Evolutionary conservation across 2,329 filamentous ascomycete genomes (phyloP).

Genomic region (Neofusicoccum sp.): DNA sequence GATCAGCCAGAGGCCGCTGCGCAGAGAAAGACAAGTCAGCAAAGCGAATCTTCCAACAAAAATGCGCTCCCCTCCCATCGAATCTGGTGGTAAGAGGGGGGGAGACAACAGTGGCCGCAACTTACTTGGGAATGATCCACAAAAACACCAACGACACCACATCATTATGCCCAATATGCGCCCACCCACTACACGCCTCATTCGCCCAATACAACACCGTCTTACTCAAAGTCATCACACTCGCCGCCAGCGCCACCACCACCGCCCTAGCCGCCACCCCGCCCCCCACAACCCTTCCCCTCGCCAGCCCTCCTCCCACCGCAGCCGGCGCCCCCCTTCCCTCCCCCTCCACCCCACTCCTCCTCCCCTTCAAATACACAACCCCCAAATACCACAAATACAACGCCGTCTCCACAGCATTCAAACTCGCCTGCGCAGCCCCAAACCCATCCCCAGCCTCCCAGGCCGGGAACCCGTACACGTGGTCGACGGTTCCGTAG

Average conservation of each 20-base stretch:
- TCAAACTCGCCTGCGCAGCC: constrained; percentile 70
- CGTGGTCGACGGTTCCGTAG: constrained; percentile 77
- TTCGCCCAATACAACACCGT: constrained; percentile 69
- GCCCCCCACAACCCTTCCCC: constrained; percentile 56
- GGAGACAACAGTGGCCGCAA: constrained; percentile 18
- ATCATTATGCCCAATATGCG: constrained; percentile 65
- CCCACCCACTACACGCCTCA: constrained; percentile 63
- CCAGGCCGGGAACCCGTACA: constrained; percentile 78
- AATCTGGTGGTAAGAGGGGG: not conserved
- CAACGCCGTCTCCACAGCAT: constrained; percentile 66
- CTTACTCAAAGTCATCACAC: constrained; percentile 68
- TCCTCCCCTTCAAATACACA: constrained; percentile 40
- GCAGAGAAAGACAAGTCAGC: not conserved
- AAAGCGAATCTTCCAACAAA: constrained; percentile 23
- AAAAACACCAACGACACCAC: constrained; percentile 55
- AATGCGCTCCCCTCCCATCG: not conserved
- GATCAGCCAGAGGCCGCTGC: constrained; percentile 65
- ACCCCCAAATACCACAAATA: constrained; percentile 66
- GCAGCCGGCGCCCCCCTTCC: constrained; percentile 44
- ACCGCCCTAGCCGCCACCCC: constrained; percentile 57
- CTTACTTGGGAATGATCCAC: constrained; percentile 70
- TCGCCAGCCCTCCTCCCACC: constrained; percentile 48
- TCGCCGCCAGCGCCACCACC: constrained; percentile 61
- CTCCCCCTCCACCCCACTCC: constrained; percentile 33
- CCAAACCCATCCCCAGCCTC: constrained; percentile 73